phyloP scores from a whole-genome alignment of 2,329 filamentous ascomycete species.

The Tolypocladium album region DNA sequence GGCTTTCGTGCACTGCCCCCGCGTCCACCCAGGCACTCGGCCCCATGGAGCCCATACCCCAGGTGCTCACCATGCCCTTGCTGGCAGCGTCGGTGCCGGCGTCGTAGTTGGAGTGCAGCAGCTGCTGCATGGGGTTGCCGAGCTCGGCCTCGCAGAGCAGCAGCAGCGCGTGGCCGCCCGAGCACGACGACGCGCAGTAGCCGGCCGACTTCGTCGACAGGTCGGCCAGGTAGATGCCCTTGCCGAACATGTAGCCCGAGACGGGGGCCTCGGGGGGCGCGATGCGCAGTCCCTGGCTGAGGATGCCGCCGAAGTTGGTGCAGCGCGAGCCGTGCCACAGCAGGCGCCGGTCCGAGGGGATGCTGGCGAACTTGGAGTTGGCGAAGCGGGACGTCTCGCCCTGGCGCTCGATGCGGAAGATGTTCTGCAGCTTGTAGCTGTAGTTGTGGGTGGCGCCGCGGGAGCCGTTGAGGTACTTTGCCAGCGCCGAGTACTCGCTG shows the following conservation, averaged over 20 bases:
- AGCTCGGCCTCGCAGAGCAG: constrained; percentile 74
- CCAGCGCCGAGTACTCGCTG: constrained; percentile 54
- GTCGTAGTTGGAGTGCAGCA: constrained; percentile 44
- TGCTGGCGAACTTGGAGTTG: constrained; percentile 38
- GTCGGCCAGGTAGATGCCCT: constrained; percentile 81
- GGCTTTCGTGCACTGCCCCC: constrained; percentile 46
- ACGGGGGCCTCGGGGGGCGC: constrained; percentile 75
- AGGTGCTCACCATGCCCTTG: constrained; percentile 54
- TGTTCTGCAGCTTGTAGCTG: constrained; percentile 54
- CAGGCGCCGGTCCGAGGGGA: constrained; percentile 58
- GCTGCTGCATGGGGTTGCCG: constrained; percentile 60
- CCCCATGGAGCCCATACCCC: constrained; percentile 54
- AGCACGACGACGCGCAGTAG: constrained; percentile 56
- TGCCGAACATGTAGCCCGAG: constrained; percentile 79
- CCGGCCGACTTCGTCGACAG: constrained; percentile 74
- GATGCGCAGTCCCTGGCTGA: constrained; percentile 81
- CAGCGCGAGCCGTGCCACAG: constrained; percentile 80
- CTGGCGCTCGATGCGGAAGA: constrained; percentile 71
- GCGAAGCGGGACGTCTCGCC: constrained; percentile 63
- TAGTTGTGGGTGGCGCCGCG: constrained; percentile 55
- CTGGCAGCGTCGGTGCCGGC: constrained; percentile 54
- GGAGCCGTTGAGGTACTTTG: constrained; percentile 56
- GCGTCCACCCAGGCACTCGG: constrained; percentile 71
- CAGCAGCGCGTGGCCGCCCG: constrained; percentile 61
- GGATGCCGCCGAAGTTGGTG: constrained; percentile 80